Evolutionary conservation across 1,284 basidiomycete species (phyloP), one percentile per base, ranked within the genome.

Genomic region (Wolfiporia cocos): DNA sequence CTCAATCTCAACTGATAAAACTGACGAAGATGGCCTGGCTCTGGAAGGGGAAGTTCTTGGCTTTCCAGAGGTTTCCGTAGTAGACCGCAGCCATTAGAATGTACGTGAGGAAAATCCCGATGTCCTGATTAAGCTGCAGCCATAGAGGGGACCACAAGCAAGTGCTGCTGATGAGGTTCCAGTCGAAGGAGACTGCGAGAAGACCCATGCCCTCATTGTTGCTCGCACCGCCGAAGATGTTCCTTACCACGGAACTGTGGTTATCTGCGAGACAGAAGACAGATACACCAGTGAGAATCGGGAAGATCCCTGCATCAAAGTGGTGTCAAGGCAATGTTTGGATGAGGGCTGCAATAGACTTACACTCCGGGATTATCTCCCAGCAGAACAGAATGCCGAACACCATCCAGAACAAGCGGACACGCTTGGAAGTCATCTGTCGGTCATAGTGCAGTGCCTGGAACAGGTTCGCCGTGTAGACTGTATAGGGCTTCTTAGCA

Each of bases 221-320:
- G 49, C 74, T 73, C 2, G 68, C 73, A 20, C 78, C 77, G 33
- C 79, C 78, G 42, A 83, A 81, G 3, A 83, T 56, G 24, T 71
- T 69, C 1, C 77, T 72, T 52, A 81, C 71, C 19, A 69, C 58
- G 1, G 65, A 49, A 15, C 59, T 72, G 21, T 63, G 59, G 40
- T 68, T 78, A 46, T 71, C 67, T 7, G 76, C 80, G 12, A 83
- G 62, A 49, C 81, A 84, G 56, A 81, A 72, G 31, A 84, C 68
- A 2, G 61, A 75, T 24, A 76, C 49, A 5, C 74, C 74, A 0
- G 71, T 74, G 21, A 74, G 61, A 4, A 65, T 44, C 6, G 59
- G 59, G 56, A 62, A 62, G 24, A 62, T 62, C 58, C 57, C 59
- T 52, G 48, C 2, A n/a, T 5, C 17, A 15, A 4, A 31, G 31